Conservation (phyloP, 139 green algal species). For the Nannochloris sp. region DNA sequence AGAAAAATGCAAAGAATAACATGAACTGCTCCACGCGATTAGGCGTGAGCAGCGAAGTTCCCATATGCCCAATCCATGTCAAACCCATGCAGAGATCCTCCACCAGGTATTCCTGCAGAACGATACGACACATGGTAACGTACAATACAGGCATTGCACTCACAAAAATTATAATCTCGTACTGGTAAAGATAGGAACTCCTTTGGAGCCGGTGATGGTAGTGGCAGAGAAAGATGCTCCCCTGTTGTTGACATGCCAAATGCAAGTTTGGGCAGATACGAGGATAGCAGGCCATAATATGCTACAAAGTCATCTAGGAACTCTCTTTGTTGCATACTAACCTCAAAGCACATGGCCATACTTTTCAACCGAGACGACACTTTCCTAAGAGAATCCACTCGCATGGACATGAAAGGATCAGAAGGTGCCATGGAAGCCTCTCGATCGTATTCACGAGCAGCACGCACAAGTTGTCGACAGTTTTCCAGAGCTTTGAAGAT, state of each 20-base stretch:
- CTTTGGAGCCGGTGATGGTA: constrained; percentile 42
- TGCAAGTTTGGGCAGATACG: constrained; percentile 59
- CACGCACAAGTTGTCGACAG: constrained; percentile 5
- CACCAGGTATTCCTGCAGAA: constrained; percentile 70
- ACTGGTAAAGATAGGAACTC: constrained; percentile 47
- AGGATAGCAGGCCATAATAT: constrained; percentile 55
- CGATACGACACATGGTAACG: too few species aligned
- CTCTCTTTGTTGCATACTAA: constrained; percentile 13
- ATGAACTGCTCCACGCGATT: constrained; percentile 53
- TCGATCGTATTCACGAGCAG: neutral
- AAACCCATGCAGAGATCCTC: constrained; percentile 75
- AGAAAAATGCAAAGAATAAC: constrained; percentile 56
- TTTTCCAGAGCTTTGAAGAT: constrained; percentile 42
- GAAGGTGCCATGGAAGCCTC: neutral
- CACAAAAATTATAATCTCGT: neutral
- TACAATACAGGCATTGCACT: constrained; percentile 25
- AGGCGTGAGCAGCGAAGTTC: constrained; percentile 16
- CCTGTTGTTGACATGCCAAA: constrained; percentile 8
- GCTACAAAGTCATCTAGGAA: constrained; percentile 49
- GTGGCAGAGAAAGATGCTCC: constrained; percentile 36
- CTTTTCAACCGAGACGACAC: neutral
- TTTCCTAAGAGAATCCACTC: neutral
- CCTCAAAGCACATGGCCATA: neutral
- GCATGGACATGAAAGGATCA: neutral
- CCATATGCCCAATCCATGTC: constrained; percentile 32